A percentile compares a stretch with the other conserved stretches of the same genome.
Evolutionary conservation across 768 basidiomycete genomes (phyloP).

Genomic region (Tricholoma furcatifolium): DNA sequence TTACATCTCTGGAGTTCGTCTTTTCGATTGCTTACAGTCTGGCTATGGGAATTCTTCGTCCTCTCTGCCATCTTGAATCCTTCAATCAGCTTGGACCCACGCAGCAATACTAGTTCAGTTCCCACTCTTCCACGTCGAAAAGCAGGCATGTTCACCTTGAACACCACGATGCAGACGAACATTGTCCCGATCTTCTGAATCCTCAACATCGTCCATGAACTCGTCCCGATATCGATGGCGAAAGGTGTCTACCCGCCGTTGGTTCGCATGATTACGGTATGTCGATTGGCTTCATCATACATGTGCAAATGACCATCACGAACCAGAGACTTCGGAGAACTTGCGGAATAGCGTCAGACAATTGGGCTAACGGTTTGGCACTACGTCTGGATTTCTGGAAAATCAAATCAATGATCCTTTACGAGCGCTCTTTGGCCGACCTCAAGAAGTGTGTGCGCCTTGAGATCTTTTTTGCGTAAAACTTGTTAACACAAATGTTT

Average conservation of each 20-base stretch:
- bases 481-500: no score
- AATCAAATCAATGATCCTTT: background rate
- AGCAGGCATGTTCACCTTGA: no score
- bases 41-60: no score
- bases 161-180: background rate
- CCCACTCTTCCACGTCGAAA: no score
- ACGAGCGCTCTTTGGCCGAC: background rate
- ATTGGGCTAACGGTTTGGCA: constrained; percentile 9
- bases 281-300: background rate
- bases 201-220: background rate
- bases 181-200: no score
- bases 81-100: background rate
- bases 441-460: background rate
- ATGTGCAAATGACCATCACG: background rate
- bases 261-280: background rate
- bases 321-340: constrained; percentile 9
- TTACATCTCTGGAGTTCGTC: no score
- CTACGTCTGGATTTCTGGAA: constrained; percentile 1
- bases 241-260: constrained; percentile 9
- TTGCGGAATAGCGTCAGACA: constrained; percentile 11
- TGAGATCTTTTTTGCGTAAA: background rate
- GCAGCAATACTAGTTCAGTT: background rate
- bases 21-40: no score
- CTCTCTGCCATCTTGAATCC: no score
- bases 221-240: background rate